Evolutionary conservation across 495 filamentous ascomycete genomes (phyloP), one percentile per base, ranked within the genome.

Genomic region (Acidiella bohemica): DNA sequence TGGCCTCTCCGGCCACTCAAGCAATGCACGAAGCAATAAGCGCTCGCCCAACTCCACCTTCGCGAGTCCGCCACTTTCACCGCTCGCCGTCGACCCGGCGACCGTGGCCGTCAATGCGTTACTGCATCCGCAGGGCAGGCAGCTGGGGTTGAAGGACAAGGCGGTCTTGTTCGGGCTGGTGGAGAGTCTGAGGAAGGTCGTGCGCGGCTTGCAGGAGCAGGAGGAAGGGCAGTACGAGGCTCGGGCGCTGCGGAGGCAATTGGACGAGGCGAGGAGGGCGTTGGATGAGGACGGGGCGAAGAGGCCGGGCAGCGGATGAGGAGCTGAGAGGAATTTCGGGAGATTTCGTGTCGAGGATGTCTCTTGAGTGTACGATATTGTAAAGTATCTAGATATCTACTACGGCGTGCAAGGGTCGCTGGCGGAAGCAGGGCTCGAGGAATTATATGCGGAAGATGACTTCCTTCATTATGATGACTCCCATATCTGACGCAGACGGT

Each of bases 161-260:
- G 72, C 78, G 41, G 69, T 88, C 11, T 69, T 88, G n/a, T 80
- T 86, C 51, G 64, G 72, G 34, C 61, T 93, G 4, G 76, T 87
- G 8, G 68, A 72, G n/a, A 81, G 76, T 41, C 63, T 93, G 13
- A 75, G 79, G 5, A 71, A 73, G 52, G 80, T 71, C 55, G 88
- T 60, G 56, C 55, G 72, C 33, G 73, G 75, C 18, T 57, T 93
- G 39, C 75, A 82, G 39, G 73, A 76, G 41, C 69, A 64, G 8
- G 66, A 66, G 4, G 66, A 70, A 10, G 73, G 73, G 8, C 62
- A 66, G 22, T 69, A 74, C 35, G 75, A 80, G 37, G 73, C 70
- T 22, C 62, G 74, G 42, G 59, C 76, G 28, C 75, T 77, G 50
- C 61, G 83, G 38, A 60, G 80, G 45, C 66, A 77, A 49, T 62